A percentile compares a stretch with the other conserved stretches of the same genome.
phyloP scores from a whole-genome alignment of 2,329 filamentous ascomycete genomes.

The Fusarium brachygibbosum region DNA sequence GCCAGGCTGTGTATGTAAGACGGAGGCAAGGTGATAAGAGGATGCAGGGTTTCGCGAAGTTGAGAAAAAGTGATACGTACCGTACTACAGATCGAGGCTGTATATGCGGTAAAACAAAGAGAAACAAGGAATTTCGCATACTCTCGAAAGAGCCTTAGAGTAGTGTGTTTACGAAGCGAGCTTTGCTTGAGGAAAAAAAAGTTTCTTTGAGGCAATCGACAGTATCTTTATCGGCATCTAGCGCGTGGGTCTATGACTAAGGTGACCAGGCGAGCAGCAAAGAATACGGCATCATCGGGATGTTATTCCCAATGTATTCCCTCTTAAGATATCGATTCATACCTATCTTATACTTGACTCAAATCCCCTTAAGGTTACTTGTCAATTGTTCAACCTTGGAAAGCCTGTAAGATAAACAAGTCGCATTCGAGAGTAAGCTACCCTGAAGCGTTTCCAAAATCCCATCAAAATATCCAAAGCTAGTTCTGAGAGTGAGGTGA shows the following conservation, averaged over 20 bases:
- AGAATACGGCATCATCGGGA: neutral
- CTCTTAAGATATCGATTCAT: accelerated
- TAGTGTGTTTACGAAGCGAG: neutral
- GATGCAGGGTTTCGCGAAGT: neutral
- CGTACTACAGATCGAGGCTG: slow-evolving; percentile 1
- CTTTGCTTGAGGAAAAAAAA: neutral
- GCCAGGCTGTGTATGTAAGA: slow-evolving; percentile 9
- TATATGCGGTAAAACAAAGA: neutral
- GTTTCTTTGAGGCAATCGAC: slow-evolving; percentile 6
- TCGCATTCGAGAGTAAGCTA: neutral
- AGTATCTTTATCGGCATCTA: slow-evolving; percentile 23
- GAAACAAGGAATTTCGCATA: slow-evolving; percentile 23
- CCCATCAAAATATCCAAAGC: neutral
- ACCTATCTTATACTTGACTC: neutral
- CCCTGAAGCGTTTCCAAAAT: neutral
- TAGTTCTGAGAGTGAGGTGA: no score
- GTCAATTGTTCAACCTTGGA: neutral
- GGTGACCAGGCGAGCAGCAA: neutral
- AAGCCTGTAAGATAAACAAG: neutral
- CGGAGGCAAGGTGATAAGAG: slow-evolving; percentile 20
- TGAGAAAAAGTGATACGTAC: slow-evolving; percentile 25
- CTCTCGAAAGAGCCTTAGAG: neutral
- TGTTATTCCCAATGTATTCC: neutral
- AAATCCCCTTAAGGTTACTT: no score
- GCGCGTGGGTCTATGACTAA: slow-evolving; percentile 30